Conservation (phyloP, 139 green algal genomes). For the Volvox africanus region DNA sequence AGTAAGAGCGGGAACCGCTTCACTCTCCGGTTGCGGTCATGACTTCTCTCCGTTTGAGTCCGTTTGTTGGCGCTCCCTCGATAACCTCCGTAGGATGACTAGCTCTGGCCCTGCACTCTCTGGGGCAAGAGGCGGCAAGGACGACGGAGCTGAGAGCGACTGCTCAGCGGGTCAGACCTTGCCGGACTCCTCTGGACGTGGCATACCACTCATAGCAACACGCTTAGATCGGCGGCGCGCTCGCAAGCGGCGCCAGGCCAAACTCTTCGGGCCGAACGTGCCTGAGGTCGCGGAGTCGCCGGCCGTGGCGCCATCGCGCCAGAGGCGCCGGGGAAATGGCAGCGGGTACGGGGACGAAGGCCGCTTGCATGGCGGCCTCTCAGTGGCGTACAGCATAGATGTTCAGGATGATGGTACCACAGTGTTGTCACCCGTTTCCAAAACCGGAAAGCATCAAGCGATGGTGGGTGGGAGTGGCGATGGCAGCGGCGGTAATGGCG, state of each 20-base stretch:
- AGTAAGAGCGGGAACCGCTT: no score
- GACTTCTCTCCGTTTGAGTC: no score
- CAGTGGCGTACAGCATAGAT: neutral
- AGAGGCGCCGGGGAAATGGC: neutral
- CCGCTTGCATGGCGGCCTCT: neutral
- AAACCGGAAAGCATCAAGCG: neutral
- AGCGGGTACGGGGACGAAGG: neutral
- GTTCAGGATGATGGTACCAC: conserved; percentile 8
- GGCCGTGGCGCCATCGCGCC: neutral
- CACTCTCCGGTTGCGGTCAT: no score
- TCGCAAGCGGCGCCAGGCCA: neutral
- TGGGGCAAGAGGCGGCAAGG: neutral
- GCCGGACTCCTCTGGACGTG: neutral
- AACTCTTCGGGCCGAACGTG: neutral
- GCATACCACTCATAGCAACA: no score
- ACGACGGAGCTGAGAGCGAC: conserved; percentile 15
- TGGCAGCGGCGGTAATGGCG: neutral
- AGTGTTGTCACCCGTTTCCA: neutral
- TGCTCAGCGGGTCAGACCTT: neutral
- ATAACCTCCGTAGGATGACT: neutral
- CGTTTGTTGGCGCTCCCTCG: no score
- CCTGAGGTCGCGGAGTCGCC: conserved; percentile 6
- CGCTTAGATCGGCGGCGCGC: neutral
- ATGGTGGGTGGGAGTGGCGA: neutral
- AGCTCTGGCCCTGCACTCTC: neutral